Conservation (phyloP, 805 yeast species). For the Pichia thaimueangensis region DNA sequence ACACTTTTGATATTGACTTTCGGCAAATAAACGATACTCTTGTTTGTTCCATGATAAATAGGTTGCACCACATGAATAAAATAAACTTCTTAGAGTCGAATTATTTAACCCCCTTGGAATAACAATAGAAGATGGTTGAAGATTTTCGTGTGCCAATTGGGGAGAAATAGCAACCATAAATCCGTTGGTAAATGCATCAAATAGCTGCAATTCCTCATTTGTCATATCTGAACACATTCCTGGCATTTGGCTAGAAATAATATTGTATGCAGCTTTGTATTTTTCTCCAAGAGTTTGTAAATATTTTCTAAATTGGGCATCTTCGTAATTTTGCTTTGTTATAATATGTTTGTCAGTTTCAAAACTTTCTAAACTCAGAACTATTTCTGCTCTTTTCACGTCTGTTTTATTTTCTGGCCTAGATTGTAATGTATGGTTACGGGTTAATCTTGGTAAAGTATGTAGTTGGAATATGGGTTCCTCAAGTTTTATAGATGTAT, state of each 20-base stretch:
- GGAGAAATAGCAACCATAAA: constrained; percentile 38
- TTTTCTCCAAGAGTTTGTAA: constrained; percentile 9
- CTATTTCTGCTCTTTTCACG: no score
- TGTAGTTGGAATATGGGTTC: background rate
- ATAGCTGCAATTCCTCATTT: no score
- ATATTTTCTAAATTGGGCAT: constrained; percentile 21
- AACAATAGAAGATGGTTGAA: constrained; percentile 37
- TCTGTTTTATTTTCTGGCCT: background rate
- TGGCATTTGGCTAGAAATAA: background rate
- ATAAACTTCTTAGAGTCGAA: constrained; percentile 28
- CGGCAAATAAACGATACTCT: background rate
- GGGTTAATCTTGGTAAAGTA: background rate
- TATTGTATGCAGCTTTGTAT: background rate
- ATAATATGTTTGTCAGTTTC: background rate
- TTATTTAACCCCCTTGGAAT: constrained; percentile 31
- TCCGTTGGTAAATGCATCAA: constrained; percentile 34
- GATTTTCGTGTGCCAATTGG: constrained; percentile 34
- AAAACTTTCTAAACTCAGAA: no score
- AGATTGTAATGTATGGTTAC: background rate
- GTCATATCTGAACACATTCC: no score
- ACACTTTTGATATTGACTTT: background rate
- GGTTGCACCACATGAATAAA: constrained; percentile 37
- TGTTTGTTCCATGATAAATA: constrained; percentile 26
- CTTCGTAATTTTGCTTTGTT: constrained; percentile 5
- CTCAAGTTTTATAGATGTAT: background rate